These are phyloP conservation scores for Tolypocladium ovalisporum DNA, from an alignment of 2,329 filamentous ascomycete species.

Conservation along the genomic window DNA sequence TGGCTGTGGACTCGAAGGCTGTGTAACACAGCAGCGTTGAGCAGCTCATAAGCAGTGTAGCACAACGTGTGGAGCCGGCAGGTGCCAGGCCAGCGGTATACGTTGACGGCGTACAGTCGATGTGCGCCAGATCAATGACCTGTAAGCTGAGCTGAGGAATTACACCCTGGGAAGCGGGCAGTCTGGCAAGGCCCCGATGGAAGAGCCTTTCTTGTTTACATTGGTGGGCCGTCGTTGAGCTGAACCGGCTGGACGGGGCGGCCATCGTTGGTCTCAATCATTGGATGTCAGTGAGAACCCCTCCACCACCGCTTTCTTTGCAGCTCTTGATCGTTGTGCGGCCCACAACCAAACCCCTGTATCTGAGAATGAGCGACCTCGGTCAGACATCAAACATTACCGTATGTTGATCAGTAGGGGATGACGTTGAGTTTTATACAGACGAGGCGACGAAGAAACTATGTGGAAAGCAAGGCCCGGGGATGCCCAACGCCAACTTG, in stretches of 20 bases:
- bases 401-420: background rate
- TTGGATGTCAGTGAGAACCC: too few species aligned
- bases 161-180: background rate
- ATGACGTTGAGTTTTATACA: background rate
- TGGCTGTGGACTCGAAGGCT: background rate
- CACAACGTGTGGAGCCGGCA: background rate
- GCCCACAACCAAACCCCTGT: background rate
- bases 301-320: background rate
- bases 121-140: background rate
- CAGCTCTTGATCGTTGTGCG: background rate
- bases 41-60: background rate
- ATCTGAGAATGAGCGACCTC: background rate
- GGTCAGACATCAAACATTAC: background rate
- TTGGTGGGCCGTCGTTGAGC: background rate
- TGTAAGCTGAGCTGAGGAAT: background rate
- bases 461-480: background rate
- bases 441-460: background rate
- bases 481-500: background rate
- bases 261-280: too few species aligned
- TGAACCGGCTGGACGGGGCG: background rate
- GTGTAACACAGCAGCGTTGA: background rate
- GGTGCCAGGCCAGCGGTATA: background rate
- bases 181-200: background rate
- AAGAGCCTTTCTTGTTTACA: background rate
- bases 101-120: background rate